These are phyloP conservation scores for Gracilaria vermiculophylla DNA, from an alignment of 23 red algal genomes.

Conservation along the genomic window DNA sequence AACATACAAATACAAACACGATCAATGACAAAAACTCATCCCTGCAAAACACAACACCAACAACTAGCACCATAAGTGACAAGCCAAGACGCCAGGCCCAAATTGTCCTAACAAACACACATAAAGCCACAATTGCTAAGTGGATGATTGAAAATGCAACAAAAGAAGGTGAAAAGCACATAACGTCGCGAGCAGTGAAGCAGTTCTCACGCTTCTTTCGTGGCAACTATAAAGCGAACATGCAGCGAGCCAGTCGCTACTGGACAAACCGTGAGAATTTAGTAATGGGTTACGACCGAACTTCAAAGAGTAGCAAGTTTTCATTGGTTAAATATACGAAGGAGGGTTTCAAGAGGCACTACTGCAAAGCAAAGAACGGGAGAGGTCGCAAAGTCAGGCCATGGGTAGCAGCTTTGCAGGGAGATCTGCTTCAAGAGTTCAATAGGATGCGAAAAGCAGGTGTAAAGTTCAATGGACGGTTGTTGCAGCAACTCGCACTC, in stretches of 20 bases:
- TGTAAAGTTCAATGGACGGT: conserved; percentile 9
- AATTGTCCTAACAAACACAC: background rate
- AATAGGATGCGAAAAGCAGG: background rate
- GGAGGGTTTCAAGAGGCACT: background rate
- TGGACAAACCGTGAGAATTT: background rate
- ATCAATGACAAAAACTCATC: too few species aligned
- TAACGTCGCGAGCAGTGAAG: background rate
- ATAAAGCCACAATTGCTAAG: background rate
- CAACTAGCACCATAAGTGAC: too few species aligned
- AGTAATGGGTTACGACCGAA: background rate
- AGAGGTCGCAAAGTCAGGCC: background rate
- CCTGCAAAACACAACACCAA: too few species aligned
- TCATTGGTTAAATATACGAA: background rate
- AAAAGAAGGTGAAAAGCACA: conserved; percentile 4
- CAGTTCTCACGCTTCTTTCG: conserved; percentile 9
- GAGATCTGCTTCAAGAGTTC: conserved; percentile 33
- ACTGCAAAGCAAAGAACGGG: background rate
- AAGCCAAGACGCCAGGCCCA: background rate
- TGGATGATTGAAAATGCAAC: background rate
- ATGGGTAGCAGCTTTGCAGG: background rate
- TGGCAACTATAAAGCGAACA: background rate
- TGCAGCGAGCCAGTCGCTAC: background rate
- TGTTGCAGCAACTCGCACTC: background rate
- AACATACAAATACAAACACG: too few species aligned
- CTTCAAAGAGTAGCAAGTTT: background rate